These are phyloP conservation scores for Fusarium tjaetaba DNA, from an alignment of 2,329 filamentous ascomycete genomes.

Conservation along the genomic window DNA sequence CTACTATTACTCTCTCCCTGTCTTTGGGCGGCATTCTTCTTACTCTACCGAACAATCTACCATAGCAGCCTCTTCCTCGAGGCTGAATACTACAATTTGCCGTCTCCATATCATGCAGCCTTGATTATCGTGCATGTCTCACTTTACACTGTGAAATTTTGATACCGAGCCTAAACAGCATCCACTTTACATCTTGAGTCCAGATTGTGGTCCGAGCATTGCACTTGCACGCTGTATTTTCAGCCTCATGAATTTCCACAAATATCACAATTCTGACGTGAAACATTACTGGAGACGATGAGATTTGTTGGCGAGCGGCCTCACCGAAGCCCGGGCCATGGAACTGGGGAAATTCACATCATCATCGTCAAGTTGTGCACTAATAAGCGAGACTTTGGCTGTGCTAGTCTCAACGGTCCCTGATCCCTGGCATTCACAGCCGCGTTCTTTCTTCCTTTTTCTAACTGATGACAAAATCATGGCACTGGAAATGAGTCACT, in stretches of 20 bases:
- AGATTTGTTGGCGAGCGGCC: constrained; percentile 6
- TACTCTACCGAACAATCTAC: constrained; percentile 10
- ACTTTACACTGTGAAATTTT: neutral
- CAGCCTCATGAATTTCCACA: constrained; percentile 28
- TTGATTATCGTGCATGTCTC: constrained; percentile 9
- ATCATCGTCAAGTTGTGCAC: constrained; percentile 3
- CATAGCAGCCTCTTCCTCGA: constrained; percentile 13
- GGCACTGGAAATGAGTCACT: constrained; percentile 26
- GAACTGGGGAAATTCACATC: constrained; percentile 2
- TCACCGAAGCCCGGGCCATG: constrained; percentile 16
- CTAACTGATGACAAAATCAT: constrained; percentile 21
- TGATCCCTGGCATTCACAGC: constrained; percentile 15
- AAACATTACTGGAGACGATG: neutral
- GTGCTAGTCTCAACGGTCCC: constrained; percentile 16
- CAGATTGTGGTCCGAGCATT: constrained; percentile 11
- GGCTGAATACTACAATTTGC: constrained; percentile 23
- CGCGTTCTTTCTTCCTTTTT: neutral
- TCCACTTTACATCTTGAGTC: constrained; percentile 5
- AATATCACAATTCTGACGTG: neutral
- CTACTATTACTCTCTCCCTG: constrained; percentile 16
- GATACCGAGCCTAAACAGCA: neutral
- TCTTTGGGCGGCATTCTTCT: constrained; percentile 16
- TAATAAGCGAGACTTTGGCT: constrained; percentile 15
- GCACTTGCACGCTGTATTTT: neutral
- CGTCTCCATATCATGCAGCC: constrained; percentile 25